A percentile compares a stretch with the other conserved stretches of the same genome.
These are phyloP conservation scores for Micractinium conductrix DNA, from an alignment of 139 green algal genomes.

Conservation along the genomic window DNA sequence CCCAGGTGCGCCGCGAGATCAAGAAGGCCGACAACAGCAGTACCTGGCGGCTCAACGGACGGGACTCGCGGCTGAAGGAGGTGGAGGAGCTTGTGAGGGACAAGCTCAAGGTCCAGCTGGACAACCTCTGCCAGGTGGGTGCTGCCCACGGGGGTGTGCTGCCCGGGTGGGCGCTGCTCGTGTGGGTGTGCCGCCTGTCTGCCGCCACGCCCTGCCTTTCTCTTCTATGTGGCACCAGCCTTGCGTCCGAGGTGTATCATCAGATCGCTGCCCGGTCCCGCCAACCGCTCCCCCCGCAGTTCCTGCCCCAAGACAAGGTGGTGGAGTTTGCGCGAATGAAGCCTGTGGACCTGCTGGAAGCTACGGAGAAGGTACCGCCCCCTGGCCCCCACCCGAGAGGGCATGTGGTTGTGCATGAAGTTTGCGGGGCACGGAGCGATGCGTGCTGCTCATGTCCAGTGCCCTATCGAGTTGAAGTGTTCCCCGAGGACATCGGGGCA, in stretches of 20 bases:
- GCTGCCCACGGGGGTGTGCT: neutral
- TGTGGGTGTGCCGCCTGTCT: neutral
- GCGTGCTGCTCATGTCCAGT: no score
- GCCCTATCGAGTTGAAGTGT: no score
- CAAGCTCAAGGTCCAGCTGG: conserved; percentile 92
- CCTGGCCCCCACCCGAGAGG: no score
- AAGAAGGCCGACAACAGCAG: conserved; percentile 48
- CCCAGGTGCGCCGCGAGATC: conserved; percentile 20
- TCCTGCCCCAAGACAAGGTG: conserved; percentile 97
- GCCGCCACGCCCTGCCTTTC: no score
- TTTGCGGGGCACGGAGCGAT: no score
- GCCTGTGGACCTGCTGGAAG: conserved; percentile 80
- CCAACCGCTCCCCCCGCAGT: conserved; percentile 70
- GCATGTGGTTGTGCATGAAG: no score
- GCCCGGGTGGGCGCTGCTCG: neutral
- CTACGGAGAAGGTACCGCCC: conserved; percentile 88
- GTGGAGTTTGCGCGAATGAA: conserved; percentile 88
- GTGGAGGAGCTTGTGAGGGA: conserved; percentile 68
- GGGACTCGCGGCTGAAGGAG: conserved; percentile 59
- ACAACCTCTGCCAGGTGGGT: conserved; percentile 93
- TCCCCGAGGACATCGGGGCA: no score
- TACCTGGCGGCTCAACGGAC: conserved; percentile 49
- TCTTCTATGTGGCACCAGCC: no score
- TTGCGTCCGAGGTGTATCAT: neutral
- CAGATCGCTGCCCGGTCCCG: no score